Percentiles rank a stretch among this genome's conserved stretches.
phyloP scores from a whole-genome alignment of 176 grass and related monocot species.

The Saccharum officinarum region DNA sequence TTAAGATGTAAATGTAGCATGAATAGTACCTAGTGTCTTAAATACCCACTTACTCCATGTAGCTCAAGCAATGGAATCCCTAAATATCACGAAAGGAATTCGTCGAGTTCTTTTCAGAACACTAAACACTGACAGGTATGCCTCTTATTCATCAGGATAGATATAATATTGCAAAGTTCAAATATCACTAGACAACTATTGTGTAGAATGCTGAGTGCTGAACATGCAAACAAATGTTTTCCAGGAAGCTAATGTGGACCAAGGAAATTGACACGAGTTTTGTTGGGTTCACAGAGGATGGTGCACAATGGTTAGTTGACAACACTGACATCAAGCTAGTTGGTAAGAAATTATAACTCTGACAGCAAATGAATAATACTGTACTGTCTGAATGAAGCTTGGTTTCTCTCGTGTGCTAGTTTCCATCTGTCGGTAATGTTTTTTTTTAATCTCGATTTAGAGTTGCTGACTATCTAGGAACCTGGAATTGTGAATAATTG shows the following conservation, averaged over 20 bases:
- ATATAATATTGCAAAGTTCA: background rate
- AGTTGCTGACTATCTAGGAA: background rate
- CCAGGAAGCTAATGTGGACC: conserved; percentile 82
- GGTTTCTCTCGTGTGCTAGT: background rate
- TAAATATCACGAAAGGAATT: conserved; percentile 71
- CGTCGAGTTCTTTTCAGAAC: conserved; percentile 83
- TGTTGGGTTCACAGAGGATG: conserved; percentile 76
- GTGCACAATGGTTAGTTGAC: conserved; percentile 82
- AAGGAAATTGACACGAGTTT: conserved; percentile 64
- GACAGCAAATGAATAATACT: background rate
- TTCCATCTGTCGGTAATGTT: background rate
- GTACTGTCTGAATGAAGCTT: background rate
- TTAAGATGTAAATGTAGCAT: background rate
- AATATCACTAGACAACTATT: background rate
- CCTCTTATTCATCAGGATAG: background rate
- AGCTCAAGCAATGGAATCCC: conserved; percentile 77
- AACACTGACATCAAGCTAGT: conserved; percentile 92
- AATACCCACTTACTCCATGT: conserved; percentile 10
- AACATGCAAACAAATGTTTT: conserved; percentile 32
- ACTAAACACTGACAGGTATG: conserved; percentile 75
- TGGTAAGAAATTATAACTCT: conserved; percentile 53
- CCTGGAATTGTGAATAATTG: background rate
- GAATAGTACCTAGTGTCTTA: background rate
- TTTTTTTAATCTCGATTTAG: background rate
- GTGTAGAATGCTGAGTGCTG: background rate